Conservation (phyloP, 2,329 filamentous ascomycete genomes). For the Claviceps capensis region DNA sequence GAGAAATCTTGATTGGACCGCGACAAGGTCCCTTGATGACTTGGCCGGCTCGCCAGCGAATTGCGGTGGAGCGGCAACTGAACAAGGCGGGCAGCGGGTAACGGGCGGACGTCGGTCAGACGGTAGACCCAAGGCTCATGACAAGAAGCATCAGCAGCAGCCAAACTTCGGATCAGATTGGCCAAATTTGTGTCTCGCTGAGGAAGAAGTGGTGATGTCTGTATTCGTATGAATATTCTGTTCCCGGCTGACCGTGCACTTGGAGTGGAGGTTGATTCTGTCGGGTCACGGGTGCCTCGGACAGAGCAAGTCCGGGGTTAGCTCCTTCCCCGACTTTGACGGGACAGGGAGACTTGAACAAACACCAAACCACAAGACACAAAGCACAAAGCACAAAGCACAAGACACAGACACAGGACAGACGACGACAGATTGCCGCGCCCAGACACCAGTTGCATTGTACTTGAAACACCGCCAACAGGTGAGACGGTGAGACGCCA, state of each 20-base stretch:
- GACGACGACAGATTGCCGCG: neutral
- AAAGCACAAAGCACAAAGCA: too few relatives aligned
- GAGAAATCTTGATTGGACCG: too few relatives aligned
- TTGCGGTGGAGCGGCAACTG: neutral
- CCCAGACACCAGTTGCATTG: neutral
- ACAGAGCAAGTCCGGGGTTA: neutral
- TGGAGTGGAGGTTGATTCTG: too few relatives aligned
- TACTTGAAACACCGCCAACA: neutral
- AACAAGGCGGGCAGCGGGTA: neutral
- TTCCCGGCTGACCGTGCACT: too few relatives aligned
- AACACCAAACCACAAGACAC: too few relatives aligned
- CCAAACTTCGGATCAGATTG: neutral
- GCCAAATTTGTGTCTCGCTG: too few relatives aligned
- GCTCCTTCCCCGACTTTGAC: neutral
- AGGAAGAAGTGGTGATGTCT: too few relatives aligned
- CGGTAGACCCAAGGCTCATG: neutral
- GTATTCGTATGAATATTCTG: too few relatives aligned
- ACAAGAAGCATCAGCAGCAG: neutral
- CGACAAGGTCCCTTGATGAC: neutral
- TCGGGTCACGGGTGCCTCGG: neutral
- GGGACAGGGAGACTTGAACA: too few relatives aligned
- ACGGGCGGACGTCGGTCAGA: neutral
- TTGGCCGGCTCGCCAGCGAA: neutral
- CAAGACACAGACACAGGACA: too few relatives aligned
- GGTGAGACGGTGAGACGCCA: neutral